Evolutionary conservation across 331 rosid genomes (phyloP), one percentile per base, ranked within the genome.

Genomic region (Erythrophleum ivorense): DNA sequence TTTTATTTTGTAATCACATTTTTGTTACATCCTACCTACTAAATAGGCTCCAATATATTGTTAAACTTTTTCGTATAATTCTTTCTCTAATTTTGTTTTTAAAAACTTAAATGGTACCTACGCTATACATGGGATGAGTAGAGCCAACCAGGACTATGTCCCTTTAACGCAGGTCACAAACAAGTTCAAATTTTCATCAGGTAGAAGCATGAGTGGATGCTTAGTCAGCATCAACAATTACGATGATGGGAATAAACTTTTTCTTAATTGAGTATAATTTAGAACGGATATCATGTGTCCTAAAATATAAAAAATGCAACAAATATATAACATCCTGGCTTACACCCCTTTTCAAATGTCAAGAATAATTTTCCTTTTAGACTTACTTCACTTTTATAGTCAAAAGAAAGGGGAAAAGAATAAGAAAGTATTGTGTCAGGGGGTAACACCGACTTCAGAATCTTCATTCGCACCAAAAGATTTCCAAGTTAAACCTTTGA

Each of bases 131-230:
- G 29, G 29, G 29, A 24, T 24, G 29, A 24, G 29, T 24, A 24
- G 29, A 24, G 29, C 29, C 29, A 24, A 24, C 29, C 29, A 24
- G 0, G 29, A 24, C 29, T 1, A 24, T 24, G 29, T 24, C 29
- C 29, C 29, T 24, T 24, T 24, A 24, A 24, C 29, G 14, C 0
- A 71, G 48, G 83, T 85, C 87, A n/a, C n/a, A 86, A 77, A 71
- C 75, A 66, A 72, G 71, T 40, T 82, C 76, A 46, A 71, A 48
- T 57, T 55, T 71, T 48, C 62, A 82, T 82, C 74, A 75, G 72
- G 75, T 82, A 9, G 13, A 73, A 79, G 78, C 59, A 80, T 83
- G 62, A 68, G 82, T 87, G 82, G 89, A 81, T 78, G 58, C 48
- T 75, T 80, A 84, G 84, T 86, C 87, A 84, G 3, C 71, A 82